Evolutionary conservation across 2,329 filamentous ascomycete species (phyloP).

Genomic region (Ophiocordyceps camponoti-leonardi): DNA sequence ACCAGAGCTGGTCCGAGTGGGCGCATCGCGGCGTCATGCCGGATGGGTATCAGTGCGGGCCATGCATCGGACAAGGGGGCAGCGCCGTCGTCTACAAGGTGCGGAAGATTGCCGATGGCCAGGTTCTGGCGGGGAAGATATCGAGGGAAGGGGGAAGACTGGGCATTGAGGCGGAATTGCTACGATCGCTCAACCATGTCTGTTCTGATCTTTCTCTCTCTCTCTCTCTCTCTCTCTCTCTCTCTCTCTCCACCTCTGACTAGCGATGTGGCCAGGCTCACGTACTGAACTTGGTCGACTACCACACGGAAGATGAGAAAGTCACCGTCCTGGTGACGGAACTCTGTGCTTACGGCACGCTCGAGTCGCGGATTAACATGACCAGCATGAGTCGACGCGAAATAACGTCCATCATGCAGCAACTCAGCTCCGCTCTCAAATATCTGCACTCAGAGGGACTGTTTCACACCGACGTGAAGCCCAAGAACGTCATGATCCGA

Average conservation of each 20-base stretch:
- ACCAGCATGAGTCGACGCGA: conserved; percentile 5
- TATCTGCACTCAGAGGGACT: conserved; percentile 9
- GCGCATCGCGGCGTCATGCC: conserved; percentile 4
- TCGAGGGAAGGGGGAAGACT: conserved; percentile 7
- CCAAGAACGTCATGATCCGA: conserved; percentile 14
- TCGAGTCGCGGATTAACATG: conserved; percentile 11
- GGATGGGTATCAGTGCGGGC: conserved; percentile 9
- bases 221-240: not conserved
- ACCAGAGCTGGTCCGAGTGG: conserved; percentile 4
- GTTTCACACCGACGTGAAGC: conserved; percentile 15
- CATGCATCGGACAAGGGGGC: conserved; percentile 10
- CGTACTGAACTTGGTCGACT: conserved; percentile 12
- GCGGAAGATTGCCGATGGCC: conserved; percentile 7
- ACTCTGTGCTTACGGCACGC: conserved; percentile 11
- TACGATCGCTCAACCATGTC: conserved; percentile 10
- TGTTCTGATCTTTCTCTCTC: not conserved
- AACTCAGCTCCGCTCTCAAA: conserved; percentile 9
- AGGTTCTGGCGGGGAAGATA: conserved; percentile 13
- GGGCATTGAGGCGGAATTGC: conserved; percentile 8
- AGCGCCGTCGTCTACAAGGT: conserved; percentile 13
- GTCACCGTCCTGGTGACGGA: conserved; percentile 13
- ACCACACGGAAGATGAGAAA: conserved; percentile 7
- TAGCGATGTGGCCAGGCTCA: conserved; percentile 6
- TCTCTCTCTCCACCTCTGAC: not conserved
- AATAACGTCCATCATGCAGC: conserved; percentile 7